Evolutionary conservation across 1,284 basidiomycete genomes (phyloP).

Genomic region (Sanguinoderma infundibulare): DNA sequence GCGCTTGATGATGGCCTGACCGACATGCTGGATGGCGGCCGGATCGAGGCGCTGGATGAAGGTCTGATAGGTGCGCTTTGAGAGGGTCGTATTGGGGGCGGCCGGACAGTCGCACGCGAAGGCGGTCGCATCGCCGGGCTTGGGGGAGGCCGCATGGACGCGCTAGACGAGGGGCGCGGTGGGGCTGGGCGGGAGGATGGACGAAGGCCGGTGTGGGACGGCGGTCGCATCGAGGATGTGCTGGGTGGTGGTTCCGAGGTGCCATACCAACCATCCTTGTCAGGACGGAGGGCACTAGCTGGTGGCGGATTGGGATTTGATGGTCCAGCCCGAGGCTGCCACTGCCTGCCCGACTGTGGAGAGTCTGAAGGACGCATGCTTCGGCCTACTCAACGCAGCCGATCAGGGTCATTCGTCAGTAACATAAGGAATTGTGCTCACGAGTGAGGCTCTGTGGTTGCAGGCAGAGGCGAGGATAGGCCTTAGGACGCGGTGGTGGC

Average conservation of each 20-base stretch:
- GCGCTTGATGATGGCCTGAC: slow-evolving; percentile 39
- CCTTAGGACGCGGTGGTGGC: slow-evolving; percentile 2
- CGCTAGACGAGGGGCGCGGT: slow-evolving; percentile 23
- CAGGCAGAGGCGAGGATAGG: neutral
- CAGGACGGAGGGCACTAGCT: slow-evolving; percentile 3
- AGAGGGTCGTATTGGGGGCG: slow-evolving; percentile 41
- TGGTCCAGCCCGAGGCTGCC: neutral
- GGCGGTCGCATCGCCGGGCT: slow-evolving; percentile 18
- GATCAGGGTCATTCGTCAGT: neutral
- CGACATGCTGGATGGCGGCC: slow-evolving; percentile 28
- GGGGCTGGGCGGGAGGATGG: slow-evolving; percentile 22
- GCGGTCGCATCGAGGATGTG: slow-evolving; percentile 14
- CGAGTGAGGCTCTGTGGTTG: neutral
- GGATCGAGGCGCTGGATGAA: slow-evolving; percentile 35
- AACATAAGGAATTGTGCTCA: neutral
- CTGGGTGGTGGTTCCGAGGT: slow-evolving; percentile 12
- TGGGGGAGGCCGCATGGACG: slow-evolving; percentile 18
- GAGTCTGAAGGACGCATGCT: slow-evolving; percentile 16
- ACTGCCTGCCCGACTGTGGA: neutral
- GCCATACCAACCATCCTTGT: slow-evolving; percentile 25
- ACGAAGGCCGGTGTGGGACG: slow-evolving; percentile 6
- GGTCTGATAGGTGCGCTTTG: slow-evolving; percentile 42
- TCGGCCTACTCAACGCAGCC: neutral
- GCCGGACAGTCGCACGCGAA: slow-evolving; percentile 33
- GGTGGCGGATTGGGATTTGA: slow-evolving; percentile 5